Conservation (phyloP, 306 rosid genomes). For the Medicago arabica region DNA sequence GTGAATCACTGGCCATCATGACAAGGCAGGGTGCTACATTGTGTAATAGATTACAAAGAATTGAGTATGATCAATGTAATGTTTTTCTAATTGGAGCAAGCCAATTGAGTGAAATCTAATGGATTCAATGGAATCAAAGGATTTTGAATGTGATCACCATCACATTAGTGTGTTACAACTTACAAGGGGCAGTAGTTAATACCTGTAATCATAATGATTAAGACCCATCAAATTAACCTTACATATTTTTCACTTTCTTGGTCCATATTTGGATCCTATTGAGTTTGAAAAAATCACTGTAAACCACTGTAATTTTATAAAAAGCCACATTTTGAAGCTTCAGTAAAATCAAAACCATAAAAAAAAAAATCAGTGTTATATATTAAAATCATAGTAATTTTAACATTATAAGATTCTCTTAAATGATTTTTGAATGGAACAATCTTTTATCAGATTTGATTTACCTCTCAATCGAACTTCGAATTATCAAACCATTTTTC, state of each 20-base stretch:
- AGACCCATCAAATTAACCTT: slow-evolving; percentile 25
- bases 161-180: not conserved
- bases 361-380: no score
- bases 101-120: not conserved
- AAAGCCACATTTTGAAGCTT: no score
- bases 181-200: slow-evolving; percentile 30
- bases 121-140: not conserved
- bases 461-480: no score
- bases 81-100: slow-evolving; percentile 8
- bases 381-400: no score
- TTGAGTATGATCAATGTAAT: slow-evolving; percentile 24
- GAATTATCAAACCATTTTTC: no score
- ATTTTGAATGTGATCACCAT: slow-evolving; percentile 35
- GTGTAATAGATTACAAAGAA: slow-evolving; percentile 40
- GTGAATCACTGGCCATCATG: slow-evolving; percentile 59
- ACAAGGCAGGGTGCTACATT: slow-evolving; percentile 39
- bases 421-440: no score
- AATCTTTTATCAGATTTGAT: no score
- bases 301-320: no score
- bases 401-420: no score
- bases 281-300: no score
- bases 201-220: slow-evolving; percentile 18
- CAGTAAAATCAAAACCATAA: no score
- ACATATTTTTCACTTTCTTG: not conserved
- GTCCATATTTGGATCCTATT: no score